These are phyloP conservation scores for Moesziomyces parantarcticus DNA, from an alignment of 1,284 basidiomycete genomes.

Conservation along the genomic window DNA sequence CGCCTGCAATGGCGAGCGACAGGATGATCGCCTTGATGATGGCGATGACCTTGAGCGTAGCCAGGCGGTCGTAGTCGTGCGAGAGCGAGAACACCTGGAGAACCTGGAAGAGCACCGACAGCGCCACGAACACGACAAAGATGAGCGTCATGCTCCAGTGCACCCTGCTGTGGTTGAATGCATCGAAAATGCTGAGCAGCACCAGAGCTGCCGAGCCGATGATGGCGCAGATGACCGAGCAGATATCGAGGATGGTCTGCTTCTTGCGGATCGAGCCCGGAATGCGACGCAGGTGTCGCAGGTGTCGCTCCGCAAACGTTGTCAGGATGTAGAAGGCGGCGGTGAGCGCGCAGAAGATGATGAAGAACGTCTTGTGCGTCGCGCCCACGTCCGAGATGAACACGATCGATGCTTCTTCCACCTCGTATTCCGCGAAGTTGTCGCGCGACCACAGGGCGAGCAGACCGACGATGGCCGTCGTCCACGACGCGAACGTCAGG, in stretches of 20 bases:
- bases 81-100: slow-evolving; percentile 69
- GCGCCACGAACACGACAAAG: slow-evolving; percentile 70
- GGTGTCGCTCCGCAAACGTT: slow-evolving; percentile 70
- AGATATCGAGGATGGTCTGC: slow-evolving; percentile 68
- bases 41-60: slow-evolving; percentile 69
- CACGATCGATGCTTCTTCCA: slow-evolving; percentile 68
- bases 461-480: slow-evolving; percentile 60
- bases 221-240: slow-evolving; percentile 69
- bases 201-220: slow-evolving; percentile 69
- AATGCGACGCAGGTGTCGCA: slow-evolving; percentile 71
- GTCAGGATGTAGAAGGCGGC: slow-evolving; percentile 67
- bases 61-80: slow-evolving; percentile 69
- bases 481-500: slow-evolving; percentile 51
- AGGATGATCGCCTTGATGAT: slow-evolving; percentile 71
- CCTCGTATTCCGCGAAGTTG: slow-evolving; percentile 68
- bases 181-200: slow-evolving; percentile 69
- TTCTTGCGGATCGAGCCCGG: slow-evolving; percentile 69
- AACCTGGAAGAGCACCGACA: slow-evolving; percentile 71
- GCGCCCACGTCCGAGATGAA: slow-evolving; percentile 71
- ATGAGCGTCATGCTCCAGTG: slow-evolving; percentile 71
- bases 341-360: slow-evolving; percentile 53
- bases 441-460: slow-evolving; percentile 68
- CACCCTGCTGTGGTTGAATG: slow-evolving; percentile 68
- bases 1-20: slow-evolving; percentile 68
- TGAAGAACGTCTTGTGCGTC: slow-evolving; percentile 62